These are phyloP conservation scores for Stagonosporopsis chrysanthemi DNA, from an alignment of 2,329 filamentous ascomycete genomes.

Conservation along the genomic window DNA sequence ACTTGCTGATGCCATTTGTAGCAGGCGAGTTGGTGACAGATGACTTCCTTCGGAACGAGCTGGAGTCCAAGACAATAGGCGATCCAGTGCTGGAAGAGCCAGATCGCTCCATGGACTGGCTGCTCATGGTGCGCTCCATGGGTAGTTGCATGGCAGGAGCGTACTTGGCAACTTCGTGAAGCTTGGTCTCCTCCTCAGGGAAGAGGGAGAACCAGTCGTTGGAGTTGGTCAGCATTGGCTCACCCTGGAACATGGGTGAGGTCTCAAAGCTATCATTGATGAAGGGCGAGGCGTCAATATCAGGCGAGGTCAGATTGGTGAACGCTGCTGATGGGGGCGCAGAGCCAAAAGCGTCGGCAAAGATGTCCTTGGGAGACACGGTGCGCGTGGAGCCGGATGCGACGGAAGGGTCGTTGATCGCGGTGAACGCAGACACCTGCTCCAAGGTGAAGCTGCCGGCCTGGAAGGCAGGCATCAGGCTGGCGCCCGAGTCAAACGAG, in stretches of 20 bases:
- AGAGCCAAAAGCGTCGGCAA: constrained; percentile 74
- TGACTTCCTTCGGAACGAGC: constrained; percentile 50
- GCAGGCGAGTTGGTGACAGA: constrained; percentile 57
- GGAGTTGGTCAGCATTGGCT: constrained; percentile 63
- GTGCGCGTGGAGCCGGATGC: constrained; percentile 59
- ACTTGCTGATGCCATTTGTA: constrained; percentile 72
- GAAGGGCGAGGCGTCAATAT: constrained; percentile 79
- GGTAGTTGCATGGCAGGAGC: constrained; percentile 35
- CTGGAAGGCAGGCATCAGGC: constrained; percentile 55
- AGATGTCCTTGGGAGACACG: constrained; percentile 83
- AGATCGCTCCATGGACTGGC: constrained; percentile 47
- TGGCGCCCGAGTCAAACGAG: constrained; percentile 57
- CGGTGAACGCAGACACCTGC: constrained; percentile 50
- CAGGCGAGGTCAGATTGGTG: constrained; percentile 83
- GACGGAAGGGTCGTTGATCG: constrained; percentile 55
- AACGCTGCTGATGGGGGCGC: constrained; percentile 82
- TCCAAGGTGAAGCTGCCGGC: constrained; percentile 42
- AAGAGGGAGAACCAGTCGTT: constrained; percentile 77
- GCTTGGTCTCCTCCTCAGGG: constrained; percentile 58
- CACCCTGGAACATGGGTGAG: constrained; percentile 75
- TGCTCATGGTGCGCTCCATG: constrained; percentile 54
- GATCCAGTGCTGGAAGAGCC: constrained; percentile 48
- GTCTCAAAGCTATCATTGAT: constrained; percentile 75
- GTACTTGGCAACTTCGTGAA: constrained; percentile 33
- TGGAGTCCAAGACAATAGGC: constrained; percentile 44